These are phyloP conservation scores for Diaporthe vexans DNA, from an alignment of 2,329 filamentous ascomycete genomes.

Conservation along the genomic window DNA sequence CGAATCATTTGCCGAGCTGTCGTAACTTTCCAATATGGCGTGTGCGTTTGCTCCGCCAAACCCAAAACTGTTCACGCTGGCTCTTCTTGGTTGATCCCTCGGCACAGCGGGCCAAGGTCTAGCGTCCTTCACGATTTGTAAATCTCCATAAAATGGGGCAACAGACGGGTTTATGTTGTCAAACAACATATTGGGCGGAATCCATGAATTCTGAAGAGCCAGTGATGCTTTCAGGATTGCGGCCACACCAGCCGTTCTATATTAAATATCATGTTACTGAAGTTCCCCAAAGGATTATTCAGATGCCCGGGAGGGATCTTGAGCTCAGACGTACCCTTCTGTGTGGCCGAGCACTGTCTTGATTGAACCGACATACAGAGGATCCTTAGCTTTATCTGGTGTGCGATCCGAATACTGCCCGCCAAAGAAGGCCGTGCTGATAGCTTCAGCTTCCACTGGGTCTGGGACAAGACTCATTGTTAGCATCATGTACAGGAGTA, in stretches of 20 bases:
- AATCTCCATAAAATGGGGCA: constrained; percentile 46
- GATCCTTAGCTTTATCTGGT: not conserved
- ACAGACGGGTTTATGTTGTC: constrained; percentile 52
- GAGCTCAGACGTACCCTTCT: constrained; percentile 48
- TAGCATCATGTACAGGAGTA: not conserved
- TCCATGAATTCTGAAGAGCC: constrained; percentile 50
- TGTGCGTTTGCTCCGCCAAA: constrained; percentile 35
- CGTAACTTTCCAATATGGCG: constrained; percentile 28
- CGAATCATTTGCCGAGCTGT: not conserved
- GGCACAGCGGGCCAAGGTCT: not conserved
- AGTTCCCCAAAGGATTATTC: not conserved
- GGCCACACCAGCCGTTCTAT: constrained; percentile 56
- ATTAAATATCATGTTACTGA: constrained; percentile 44
- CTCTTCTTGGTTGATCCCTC: not conserved
- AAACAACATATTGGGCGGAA: constrained; percentile 56
- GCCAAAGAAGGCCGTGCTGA: constrained; percentile 49
- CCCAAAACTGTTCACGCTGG: constrained; percentile 43
- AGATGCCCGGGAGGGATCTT: no score
- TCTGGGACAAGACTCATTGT: not conserved
- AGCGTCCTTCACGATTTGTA: constrained; percentile 41
- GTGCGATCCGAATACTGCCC: not conserved
- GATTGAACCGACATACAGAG: constrained; percentile 49
- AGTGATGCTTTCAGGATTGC: constrained; percentile 55
- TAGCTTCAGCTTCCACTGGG: constrained; percentile 52
- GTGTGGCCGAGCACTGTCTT: constrained; percentile 57